Conservation (phyloP, 2,329 filamentous ascomycete genomes). For the Colletotrichum graminicola region DNA sequence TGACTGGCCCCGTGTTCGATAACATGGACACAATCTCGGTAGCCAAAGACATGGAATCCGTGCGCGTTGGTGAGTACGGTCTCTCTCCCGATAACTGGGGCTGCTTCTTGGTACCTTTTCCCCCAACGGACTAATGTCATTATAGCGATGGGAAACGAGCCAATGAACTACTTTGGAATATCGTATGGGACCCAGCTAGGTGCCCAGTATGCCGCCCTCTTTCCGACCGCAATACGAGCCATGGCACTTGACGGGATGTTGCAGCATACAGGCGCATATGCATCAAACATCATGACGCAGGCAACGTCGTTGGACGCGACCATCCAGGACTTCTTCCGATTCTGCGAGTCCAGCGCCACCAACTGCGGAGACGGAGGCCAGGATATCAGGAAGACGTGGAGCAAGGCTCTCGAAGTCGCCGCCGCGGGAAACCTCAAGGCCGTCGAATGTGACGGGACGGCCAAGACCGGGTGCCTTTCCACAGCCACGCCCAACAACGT, state of each 20-base stretch:
- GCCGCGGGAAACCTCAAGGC: conserved; percentile 27
- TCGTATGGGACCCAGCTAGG: conserved; percentile 37
- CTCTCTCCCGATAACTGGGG: fast-evolving
- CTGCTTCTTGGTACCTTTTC: not conserved
- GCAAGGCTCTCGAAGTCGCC: conserved; percentile 25
- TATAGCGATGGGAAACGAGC: conserved; percentile 18
- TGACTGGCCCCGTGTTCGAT: conserved; percentile 26
- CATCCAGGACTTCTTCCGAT: conserved; percentile 34
- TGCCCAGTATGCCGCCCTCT: conserved; percentile 28
- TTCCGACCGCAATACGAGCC: conserved; percentile 17
- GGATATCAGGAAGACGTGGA: conserved; percentile 29
- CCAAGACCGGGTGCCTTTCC: conserved; percentile 22
- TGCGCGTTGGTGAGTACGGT: conserved; percentile 16
- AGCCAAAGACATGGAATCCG: conserved; percentile 34
- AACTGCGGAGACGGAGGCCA: conserved; percentile 28
- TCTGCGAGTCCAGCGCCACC: conserved; percentile 20
- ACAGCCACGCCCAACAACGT: conserved; percentile 25
- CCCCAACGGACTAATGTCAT: not conserved
- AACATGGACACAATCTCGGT: conserved; percentile 31
- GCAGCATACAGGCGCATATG: conserved; percentile 32
- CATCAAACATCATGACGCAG: conserved; percentile 36
- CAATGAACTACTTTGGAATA: conserved; percentile 33
- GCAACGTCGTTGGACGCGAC: conserved; percentile 35
- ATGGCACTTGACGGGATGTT: conserved; percentile 38
- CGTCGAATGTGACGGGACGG: conserved; percentile 27